Evolutionary conservation across 208 protist genomes (phyloP).

Genomic region (Lotmaria passim): DNA sequence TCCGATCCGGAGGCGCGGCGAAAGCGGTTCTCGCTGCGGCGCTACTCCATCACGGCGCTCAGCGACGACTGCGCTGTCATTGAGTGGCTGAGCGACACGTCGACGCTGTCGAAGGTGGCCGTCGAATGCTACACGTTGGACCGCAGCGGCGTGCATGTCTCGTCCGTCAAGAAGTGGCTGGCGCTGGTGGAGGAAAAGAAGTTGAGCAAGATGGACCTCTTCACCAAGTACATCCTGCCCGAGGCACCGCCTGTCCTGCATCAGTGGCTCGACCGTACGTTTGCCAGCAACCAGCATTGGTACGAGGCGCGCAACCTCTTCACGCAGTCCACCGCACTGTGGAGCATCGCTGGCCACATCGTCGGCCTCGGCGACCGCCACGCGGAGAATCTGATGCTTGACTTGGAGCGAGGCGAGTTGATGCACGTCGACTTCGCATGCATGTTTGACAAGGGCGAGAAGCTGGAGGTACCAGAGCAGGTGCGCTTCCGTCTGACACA

Average conservation of each 20-base stretch:
- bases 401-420: slow-evolving; percentile 81
- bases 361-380: slow-evolving; percentile 95
- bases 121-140: slow-evolving; percentile 79
- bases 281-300: slow-evolving; percentile 90
- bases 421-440: slow-evolving; percentile 96
- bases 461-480: slow-evolving; percentile 92
- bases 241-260: slow-evolving; percentile 90
- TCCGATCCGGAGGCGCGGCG: slow-evolving; percentile 81
- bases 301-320: slow-evolving; percentile 88
- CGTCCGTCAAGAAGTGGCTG: slow-evolving; percentile 74
- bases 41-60: slow-evolving; percentile 91
- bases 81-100: slow-evolving; percentile 95
- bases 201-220: slow-evolving; percentile 70
- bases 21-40: slow-evolving; percentile 79
- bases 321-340: slow-evolving; percentile 90
- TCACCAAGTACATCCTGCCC: slow-evolving; percentile 81
- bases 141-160: slow-evolving; percentile 63
- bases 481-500: slow-evolving; percentile 98
- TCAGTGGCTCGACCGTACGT: slow-evolving; percentile 92
- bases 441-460: slow-evolving; percentile 97
- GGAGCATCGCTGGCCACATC: slow-evolving; percentile 97
- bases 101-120: slow-evolving; percentile 79
- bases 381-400: slow-evolving; percentile 96
- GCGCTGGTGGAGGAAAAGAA: slow-evolving; percentile 62
- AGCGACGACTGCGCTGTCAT: slow-evolving; percentile 94